Conservation (phyloP, 1,139 yeast genomes). For the Scheffersomyces titani region DNA sequence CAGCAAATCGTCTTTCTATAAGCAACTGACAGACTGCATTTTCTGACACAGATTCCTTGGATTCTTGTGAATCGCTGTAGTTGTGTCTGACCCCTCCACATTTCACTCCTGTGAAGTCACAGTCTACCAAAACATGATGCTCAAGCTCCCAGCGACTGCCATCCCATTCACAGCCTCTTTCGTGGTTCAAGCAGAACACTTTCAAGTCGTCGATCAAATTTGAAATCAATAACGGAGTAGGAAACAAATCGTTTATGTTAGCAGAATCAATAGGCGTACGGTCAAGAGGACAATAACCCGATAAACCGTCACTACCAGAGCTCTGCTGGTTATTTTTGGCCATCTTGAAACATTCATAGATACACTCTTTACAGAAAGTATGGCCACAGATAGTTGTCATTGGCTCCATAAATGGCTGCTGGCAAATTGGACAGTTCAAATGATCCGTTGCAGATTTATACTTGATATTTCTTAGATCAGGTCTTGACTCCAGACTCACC, state of each 20-base stretch:
- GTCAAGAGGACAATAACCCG: conserved; percentile 63
- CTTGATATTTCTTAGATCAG: conserved; percentile 36
- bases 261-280: conserved; percentile 48
- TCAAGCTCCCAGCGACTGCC: conserved; percentile 64
- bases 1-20: conserved; percentile 24
- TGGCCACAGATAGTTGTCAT: conserved; percentile 61
- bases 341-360: conserved; percentile 48
- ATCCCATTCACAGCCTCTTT: conserved; percentile 58
- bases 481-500: conserved; percentile 15
- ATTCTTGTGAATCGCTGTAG: conserved; percentile 2
- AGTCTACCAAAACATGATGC: conserved; percentile 50
- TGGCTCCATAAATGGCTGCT: conserved; percentile 56
- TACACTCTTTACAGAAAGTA: conserved; percentile 56
- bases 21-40: conserved; percentile 16
- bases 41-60: neutral
- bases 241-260: conserved; percentile 48
- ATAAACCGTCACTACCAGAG: conserved; percentile 15
- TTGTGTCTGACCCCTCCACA: conserved; percentile 36
- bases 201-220: conserved; percentile 63
- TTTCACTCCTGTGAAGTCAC: conserved; percentile 52
- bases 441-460: conserved; percentile 51
- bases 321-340: conserved; percentile 5
- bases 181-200: conserved; percentile 54
- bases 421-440: conserved; percentile 58
- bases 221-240: conserved; percentile 63